Evolutionary conservation across 2,329 filamentous ascomycete genomes (phyloP).

Genomic region (Biscogniauxia mediterranea): DNA sequence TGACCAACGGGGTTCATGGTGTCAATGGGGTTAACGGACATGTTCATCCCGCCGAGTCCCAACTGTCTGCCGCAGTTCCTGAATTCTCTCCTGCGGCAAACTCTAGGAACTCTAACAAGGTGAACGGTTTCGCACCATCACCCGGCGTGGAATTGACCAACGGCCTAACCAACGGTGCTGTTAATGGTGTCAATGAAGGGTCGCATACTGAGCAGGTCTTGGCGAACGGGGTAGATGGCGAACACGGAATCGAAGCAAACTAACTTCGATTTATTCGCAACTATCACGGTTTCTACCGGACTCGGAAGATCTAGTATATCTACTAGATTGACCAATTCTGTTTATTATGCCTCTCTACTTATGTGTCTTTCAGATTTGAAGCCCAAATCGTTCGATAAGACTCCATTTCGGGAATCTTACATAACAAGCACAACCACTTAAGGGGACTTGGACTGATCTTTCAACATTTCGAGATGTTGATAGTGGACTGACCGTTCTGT

Average conservation of each 20-base stretch:
- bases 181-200: background rate
- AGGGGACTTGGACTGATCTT: background rate
- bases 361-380: background rate
- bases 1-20: conserved; percentile 13
- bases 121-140: conserved; percentile 8
- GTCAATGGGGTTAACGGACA: conserved; percentile 29
- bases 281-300: background rate
- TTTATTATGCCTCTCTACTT: background rate
- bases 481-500: background rate
- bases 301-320: background rate
- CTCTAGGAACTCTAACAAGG: conserved; percentile 14
- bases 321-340: background rate
- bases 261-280: background rate
- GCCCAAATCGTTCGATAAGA: background rate
- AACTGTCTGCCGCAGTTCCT: conserved; percentile 61
- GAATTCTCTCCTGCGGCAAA: conserved; percentile 52
- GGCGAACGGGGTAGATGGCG: conserved; percentile 6
- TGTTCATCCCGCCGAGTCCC: conserved; percentile 40
- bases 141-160: background rate
- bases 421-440: background rate
- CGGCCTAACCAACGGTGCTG: conserved; percentile 6
- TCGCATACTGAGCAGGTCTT: background rate
- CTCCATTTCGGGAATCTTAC: background rate
- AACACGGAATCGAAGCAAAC: conserved; percentile 7
- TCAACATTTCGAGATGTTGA: background rate